Base-by-base conservation (phyloP, 2,329 filamentous ascomycete species). In the Harringtonia lauricola region DNA sequence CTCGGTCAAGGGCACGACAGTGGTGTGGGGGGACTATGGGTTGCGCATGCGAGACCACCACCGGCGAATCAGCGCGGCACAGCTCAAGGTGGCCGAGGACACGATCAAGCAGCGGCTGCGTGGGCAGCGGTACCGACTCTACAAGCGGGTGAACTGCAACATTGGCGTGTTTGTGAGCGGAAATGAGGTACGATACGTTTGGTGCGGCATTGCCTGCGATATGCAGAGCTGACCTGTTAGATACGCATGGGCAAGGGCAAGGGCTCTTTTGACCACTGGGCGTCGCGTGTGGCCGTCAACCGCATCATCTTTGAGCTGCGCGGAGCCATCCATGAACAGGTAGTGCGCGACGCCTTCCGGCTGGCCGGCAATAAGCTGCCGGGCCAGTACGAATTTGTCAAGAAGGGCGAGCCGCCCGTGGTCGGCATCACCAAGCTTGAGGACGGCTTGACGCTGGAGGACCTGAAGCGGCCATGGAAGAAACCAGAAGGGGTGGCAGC, bases 161-260 rank as follows among this genome's bases (percentile, higher is more conserved):
- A 84, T 96, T 52, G 92, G 90, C 59, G 94, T 98, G 19, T 98
- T 92, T 64, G 83, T 87, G 46, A 92, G 83, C 62, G 92, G 92
- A 46, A 98, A 96, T 58, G 92, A 98, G 67, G 80, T 83, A 57
- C 53, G 74, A 51, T 18, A 24, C 24, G 10, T 18, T n/a, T n/a
- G n/a, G n/a, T n/a, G n/a, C n/a, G n/a, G n/a, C n/a, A n/a, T n/a
- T n/a, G n/a, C n/a, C n/a, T n/a, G n/a, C n/a, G n/a, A n/a, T n/a
- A n/a, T n/a, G n/a, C n/a, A n/a, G n/a, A n/a, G n/a, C n/a, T n/a
- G n/a, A n/a, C n/a, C 34, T 7, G 19, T 21, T 34, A 82, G 79
- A 83, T 87, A 62, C 83, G 92, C 76, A 98, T 98, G 94, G 92
- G 92, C 62, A 98, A 96, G 67, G 92, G 92, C 66, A 98, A 98